Conservation (phyloP, 2,329 filamentous ascomycete species). For the Diaporthe eres region DNA sequence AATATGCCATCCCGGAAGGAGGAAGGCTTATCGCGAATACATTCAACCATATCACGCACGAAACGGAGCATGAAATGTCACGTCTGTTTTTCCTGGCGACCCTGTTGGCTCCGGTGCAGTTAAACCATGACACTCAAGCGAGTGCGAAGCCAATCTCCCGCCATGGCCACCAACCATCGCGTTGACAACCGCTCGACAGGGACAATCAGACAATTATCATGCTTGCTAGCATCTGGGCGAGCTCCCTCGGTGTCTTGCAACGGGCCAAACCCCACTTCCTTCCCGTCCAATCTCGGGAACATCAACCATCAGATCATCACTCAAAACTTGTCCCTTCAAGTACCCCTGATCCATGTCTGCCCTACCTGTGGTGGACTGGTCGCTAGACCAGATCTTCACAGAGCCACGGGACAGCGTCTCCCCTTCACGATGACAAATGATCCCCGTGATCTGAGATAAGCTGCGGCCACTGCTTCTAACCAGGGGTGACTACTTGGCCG, state of each 20-base stretch:
- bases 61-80: neutral
- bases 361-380: neutral
- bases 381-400: neutral
- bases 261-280: slow-evolving; percentile 14
- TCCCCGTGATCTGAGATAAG: slow-evolving; percentile 17
- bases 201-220: neutral
- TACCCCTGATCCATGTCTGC: slow-evolving; percentile 24
- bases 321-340: neutral
- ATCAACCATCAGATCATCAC: slow-evolving; percentile 33
- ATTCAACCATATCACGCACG: neutral
- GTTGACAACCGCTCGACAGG: neutral
- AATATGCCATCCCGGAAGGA: neutral
- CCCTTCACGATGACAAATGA: neutral
- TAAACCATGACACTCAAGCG: slow-evolving; percentile 12
- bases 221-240: slow-evolving; percentile 20
- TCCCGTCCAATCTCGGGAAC: slow-evolving; percentile 32
- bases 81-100: neutral
- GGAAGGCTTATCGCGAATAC: slow-evolving; percentile 1
- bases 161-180: neutral
- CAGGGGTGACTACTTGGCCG: slow-evolving; percentile 7
- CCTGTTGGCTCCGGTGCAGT: neutral
- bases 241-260: slow-evolving; percentile 10
- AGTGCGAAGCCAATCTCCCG: slow-evolving; percentile 29
- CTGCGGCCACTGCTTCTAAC: neutral
- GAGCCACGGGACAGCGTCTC: neutral